Conservation (phyloP, 2,329 filamentous ascomycete species). For the Keithomyces neogunnii region DNA sequence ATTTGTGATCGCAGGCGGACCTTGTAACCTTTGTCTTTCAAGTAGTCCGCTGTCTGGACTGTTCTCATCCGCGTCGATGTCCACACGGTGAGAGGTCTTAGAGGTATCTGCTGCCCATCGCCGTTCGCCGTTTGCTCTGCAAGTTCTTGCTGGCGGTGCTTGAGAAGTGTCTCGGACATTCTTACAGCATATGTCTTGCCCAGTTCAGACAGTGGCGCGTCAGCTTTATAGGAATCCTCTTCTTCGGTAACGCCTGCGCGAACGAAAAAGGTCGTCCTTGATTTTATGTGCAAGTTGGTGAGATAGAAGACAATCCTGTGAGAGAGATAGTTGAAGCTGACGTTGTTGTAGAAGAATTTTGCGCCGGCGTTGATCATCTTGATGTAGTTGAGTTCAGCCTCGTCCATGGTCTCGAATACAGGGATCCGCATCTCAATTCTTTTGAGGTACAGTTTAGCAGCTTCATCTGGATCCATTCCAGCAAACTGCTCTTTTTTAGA, state of each 20-base stretch:
- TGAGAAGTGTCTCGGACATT: slow-evolving; percentile 76
- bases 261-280: slow-evolving; percentile 86
- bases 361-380: slow-evolving; percentile 99
- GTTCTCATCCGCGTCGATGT: slow-evolving; percentile 87
- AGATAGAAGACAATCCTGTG: slow-evolving; percentile 98
- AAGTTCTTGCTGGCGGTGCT: slow-evolving; percentile 76
- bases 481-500: slow-evolving; percentile 51
- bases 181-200: slow-evolving; percentile 74
- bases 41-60: slow-evolving; percentile 76
- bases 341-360: slow-evolving; percentile 91
- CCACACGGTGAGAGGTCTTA: slow-evolving; percentile 85
- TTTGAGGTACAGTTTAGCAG: slow-evolving; percentile 81
- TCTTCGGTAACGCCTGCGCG: slow-evolving; percentile 79
- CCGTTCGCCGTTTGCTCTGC: slow-evolving; percentile 53
- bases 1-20: slow-evolving; percentile 90
- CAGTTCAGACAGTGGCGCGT: slow-evolving; percentile 73
- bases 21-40: slow-evolving; percentile 74
- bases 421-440: slow-evolving; percentile 90
- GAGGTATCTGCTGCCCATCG: slow-evolving; percentile 57
- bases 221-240: slow-evolving; percentile 85
- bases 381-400: slow-evolving; percentile 90
- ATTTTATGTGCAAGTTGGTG: slow-evolving; percentile 95
- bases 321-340: slow-evolving; percentile 91
- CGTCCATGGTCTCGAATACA: slow-evolving; percentile 93
- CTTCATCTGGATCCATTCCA: slow-evolving; percentile 86